phyloP scores from a whole-genome alignment of 2,329 filamentous ascomycete species.

The Hortaea werneckii region DNA sequence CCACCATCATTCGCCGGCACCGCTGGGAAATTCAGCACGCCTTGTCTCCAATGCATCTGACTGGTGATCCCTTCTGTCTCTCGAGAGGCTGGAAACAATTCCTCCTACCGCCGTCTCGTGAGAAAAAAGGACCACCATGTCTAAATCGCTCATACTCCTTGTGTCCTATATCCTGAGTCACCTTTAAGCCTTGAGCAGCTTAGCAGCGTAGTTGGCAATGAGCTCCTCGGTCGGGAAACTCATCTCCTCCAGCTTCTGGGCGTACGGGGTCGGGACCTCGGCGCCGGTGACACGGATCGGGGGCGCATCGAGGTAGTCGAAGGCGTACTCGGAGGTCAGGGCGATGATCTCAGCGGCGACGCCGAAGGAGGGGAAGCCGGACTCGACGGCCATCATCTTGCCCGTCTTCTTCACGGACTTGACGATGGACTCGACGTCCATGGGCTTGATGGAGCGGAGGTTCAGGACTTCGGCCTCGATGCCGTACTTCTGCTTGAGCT shows the following conservation, averaged over 20 bases:
- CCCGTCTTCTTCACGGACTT: constrained; percentile 98
- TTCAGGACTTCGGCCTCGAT: constrained; percentile 96
- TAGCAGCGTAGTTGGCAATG: constrained; percentile 80
- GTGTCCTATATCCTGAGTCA: no score
- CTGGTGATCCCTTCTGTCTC: no score
- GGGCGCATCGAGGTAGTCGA: constrained; percentile 93
- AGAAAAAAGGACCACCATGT: no score
- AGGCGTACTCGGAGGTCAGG: constrained; percentile 91
- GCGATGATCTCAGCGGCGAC: constrained; percentile 89
- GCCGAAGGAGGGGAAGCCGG: constrained; percentile 90
- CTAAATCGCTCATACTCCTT: no score
- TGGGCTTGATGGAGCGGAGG: constrained; percentile 91
- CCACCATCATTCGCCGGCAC: no score
- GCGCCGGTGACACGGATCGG: constrained; percentile 91
- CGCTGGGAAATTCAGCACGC: no score
- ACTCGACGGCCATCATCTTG: constrained; percentile 83
- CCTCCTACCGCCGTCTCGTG: no score
- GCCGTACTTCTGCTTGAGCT: constrained; percentile 91
- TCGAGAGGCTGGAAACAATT: no score
- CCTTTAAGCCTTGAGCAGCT: constrained; percentile 65
- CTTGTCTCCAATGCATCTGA: no score
- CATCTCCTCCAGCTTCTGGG: constrained; percentile 87
- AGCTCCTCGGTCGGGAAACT: constrained; percentile 82
- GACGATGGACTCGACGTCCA: constrained; percentile 90
- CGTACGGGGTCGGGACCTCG: constrained; percentile 94